Percentiles rank a stretch among this genome's conserved stretches.
Evolutionary conservation across 2,329 filamentous ascomycete genomes (phyloP).

Genomic region (Biscogniauxia mediterranea): DNA sequence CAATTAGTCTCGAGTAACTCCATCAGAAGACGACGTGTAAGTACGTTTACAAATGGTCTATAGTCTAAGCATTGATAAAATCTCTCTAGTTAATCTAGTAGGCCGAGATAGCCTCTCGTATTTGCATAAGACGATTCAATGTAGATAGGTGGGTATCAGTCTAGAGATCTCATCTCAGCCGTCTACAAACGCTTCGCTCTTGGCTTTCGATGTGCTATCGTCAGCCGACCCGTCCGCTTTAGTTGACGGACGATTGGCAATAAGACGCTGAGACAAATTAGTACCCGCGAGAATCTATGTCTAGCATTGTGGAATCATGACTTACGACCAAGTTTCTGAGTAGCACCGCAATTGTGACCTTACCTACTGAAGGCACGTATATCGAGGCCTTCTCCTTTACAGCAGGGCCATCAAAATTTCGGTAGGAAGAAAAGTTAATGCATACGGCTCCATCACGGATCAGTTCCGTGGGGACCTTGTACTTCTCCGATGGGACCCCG

Average conservation of each 20-base stretch:
- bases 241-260: conserved; percentile 47
- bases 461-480: conserved; percentile 83
- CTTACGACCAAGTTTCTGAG: conserved; percentile 84
- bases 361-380: conserved; percentile 95
- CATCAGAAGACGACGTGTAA: neutral
- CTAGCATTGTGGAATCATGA: conserved; percentile 21
- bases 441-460: conserved; percentile 92
- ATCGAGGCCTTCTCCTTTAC: conserved; percentile 96
- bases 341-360: conserved; percentile 92
- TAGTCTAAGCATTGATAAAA: neutral
- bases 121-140: neutral
- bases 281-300: conserved; percentile 6
- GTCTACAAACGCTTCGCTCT: conserved; percentile 32
- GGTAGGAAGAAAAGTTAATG: conserved; percentile 95
- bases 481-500: conserved; percentile 83
- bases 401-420: conserved; percentile 82
- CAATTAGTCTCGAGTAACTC: neutral
- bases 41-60: neutral
- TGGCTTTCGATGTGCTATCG: conserved; percentile 31
- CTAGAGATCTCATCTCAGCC: conserved; percentile 18
- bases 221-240: conserved; percentile 35
- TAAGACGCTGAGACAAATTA: conserved; percentile 43
- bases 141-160: conserved; percentile 8
- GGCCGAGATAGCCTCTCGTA: neutral
- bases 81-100: neutral